These are phyloP conservation scores for Colletotrichum sp. DNA, from an alignment of 2,329 filamentous ascomycete species.

Conservation along the genomic window DNA sequence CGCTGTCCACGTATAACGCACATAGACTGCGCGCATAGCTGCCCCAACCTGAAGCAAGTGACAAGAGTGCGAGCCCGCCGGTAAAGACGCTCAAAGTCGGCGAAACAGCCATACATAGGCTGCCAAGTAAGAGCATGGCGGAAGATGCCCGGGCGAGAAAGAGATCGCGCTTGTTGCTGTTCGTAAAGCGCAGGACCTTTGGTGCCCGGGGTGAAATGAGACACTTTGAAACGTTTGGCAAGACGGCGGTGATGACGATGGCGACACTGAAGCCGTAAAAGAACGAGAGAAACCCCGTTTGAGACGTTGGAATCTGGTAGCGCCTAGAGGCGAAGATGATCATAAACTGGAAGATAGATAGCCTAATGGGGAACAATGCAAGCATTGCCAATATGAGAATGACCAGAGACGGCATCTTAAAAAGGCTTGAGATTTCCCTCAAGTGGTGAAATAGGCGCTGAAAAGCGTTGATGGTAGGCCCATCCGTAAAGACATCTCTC, in stretches of 20 bases:
- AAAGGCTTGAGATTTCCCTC: not conserved
- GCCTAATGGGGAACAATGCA: not conserved
- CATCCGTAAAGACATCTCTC: not conserved
- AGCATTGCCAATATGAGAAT: slow-evolving; percentile 29
- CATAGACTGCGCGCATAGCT: slow-evolving; percentile 29
- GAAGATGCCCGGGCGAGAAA: slow-evolving; percentile 28
- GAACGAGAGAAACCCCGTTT: slow-evolving; percentile 33
- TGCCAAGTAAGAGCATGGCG: slow-evolving; percentile 22
- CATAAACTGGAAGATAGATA: slow-evolving; percentile 19
- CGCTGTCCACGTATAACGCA: slow-evolving; percentile 26
- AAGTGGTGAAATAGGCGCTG: not conserved
- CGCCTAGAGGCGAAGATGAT: slow-evolving; percentile 32
- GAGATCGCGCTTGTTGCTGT: slow-evolving; percentile 29
- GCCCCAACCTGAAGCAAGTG: slow-evolving; percentile 27
- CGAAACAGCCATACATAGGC: slow-evolving; percentile 27
- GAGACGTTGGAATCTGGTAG: slow-evolving; percentile 27
- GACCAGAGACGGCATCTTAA: slow-evolving; percentile 11
- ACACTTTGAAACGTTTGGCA: slow-evolving; percentile 26
- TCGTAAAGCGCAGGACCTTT: slow-evolving; percentile 22
- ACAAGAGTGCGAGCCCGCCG: slow-evolving; percentile 30
- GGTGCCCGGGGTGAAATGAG: slow-evolving; percentile 23
- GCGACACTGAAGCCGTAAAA: slow-evolving; percentile 29
- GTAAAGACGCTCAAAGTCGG: slow-evolving; percentile 27
- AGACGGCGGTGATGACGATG: not conserved
- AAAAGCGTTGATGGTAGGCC: not conserved